Evolutionary conservation across 345 rosid species (phyloP).

Genomic region (Mercurialis annua): DNA sequence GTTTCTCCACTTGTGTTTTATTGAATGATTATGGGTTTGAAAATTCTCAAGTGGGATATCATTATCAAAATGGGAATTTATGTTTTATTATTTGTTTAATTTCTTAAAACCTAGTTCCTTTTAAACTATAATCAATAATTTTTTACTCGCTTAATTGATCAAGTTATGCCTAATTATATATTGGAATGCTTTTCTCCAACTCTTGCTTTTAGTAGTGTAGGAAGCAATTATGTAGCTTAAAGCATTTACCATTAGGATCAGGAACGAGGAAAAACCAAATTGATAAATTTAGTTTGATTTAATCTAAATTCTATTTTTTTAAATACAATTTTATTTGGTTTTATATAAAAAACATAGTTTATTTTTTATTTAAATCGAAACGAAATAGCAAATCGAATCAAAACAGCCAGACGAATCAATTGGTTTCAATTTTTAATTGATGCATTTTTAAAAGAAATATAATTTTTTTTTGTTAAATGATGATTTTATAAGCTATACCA

Average conservation of each 20-base stretch:
- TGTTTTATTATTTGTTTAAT: neutral
- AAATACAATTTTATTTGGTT: too few relatives aligned
- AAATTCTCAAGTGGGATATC: slow-evolving; percentile 24
- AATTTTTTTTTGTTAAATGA: too few relatives aligned
- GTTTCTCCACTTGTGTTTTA: slow-evolving; percentile 38
- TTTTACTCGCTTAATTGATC: neutral
- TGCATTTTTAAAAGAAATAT: too few relatives aligned
- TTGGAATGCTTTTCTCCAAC: slow-evolving; percentile 1
- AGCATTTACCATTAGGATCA: slow-evolving; percentile 4
- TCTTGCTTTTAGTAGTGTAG: slow-evolving; percentile 11
- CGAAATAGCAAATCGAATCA: too few relatives aligned
- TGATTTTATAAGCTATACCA: too few relatives aligned
- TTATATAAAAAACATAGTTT: too few relatives aligned
- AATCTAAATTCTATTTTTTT: too few relatives aligned
- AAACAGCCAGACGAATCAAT: too few relatives aligned
- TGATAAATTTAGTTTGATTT: too few relatives aligned
- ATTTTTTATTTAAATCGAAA: too few relatives aligned
- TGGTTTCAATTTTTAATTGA: too few relatives aligned
- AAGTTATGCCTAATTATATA: neutral
- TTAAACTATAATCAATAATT: neutral
- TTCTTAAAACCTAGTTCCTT: neutral
- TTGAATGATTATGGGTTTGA: slow-evolving; percentile 41
- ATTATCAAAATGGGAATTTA: slow-evolving; percentile 25
- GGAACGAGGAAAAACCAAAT: too few relatives aligned
- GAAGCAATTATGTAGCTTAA: slow-evolving; percentile 14